phyloP scores from a whole-genome alignment of 805 yeast species.

The Candida arabinofermentans region DNA sequence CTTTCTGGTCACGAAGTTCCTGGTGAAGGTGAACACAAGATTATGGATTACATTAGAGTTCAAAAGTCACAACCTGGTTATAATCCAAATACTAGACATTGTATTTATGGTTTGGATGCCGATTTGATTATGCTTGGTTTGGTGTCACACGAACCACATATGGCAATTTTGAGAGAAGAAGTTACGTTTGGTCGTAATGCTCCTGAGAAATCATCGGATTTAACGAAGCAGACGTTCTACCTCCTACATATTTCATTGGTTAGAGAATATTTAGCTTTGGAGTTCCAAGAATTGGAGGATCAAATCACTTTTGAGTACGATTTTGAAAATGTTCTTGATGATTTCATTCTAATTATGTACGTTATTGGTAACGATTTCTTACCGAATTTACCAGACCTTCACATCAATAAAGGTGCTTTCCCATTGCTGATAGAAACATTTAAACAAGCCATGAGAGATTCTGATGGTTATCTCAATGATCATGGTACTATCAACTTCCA shows the following conservation, averaged over 20 bases:
- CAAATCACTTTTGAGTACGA: constrained; percentile 64
- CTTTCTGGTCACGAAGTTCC: constrained; percentile 95
- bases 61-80: constrained; percentile 71
- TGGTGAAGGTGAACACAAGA: constrained; percentile 98
- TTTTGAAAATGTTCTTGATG: constrained; percentile 89
- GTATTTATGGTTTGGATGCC: constrained; percentile 94
- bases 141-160: constrained; percentile 93
- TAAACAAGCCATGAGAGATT: constrained; percentile 66
- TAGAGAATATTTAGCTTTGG: constrained; percentile 87
- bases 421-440: constrained; percentile 88
- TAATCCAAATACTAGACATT: constrained; percentile 81
- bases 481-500: constrained; percentile 75
- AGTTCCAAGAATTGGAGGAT: constrained; percentile 68
- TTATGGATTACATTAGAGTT: constrained; percentile 85
- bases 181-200: constrained; percentile 71
- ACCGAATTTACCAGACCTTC: constrained; percentile 92
- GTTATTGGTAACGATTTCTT: constrained; percentile 97
- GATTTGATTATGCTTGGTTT: constrained; percentile 92
- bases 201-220: constrained; percentile 33
- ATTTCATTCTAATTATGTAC: constrained; percentile 84
- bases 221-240: constrained; percentile 77
- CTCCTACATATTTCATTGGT: constrained; percentile 81
- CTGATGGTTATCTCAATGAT: constrained; percentile 83
- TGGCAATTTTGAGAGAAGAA: constrained; percentile 90
- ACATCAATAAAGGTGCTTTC: constrained; percentile 92